Conservation (phyloP, 2,329 filamentous ascomycete species). For the Trichoderma sp. region DNA sequence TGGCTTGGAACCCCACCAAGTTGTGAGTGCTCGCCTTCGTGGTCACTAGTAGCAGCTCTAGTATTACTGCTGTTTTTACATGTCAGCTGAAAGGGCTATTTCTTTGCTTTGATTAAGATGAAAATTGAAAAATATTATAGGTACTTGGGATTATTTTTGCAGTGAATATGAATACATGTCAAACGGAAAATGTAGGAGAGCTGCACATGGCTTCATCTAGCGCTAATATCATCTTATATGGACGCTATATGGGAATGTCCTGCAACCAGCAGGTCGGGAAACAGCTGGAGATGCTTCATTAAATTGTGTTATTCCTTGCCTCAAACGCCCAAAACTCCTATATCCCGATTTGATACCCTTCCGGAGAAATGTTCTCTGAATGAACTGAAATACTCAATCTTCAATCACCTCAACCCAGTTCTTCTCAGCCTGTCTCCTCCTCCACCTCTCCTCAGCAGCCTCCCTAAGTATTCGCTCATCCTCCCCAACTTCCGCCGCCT, state of each 20-base stretch:
- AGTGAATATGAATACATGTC: too few species aligned
- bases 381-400: not conserved
- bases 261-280: not conserved
- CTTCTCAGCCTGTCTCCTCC: slow-evolving; percentile 48
- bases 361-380: not conserved
- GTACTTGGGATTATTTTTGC: accelerated
- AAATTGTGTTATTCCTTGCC: not conserved
- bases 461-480: slow-evolving; percentile 51
- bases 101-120: not conserved
- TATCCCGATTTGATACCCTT: not conserved
- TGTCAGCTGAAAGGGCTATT: not conserved
- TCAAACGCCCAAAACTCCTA: slow-evolving; percentile 1
- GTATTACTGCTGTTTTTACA: not conserved
- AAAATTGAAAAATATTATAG: not conserved
- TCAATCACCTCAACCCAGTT: slow-evolving; percentile 44
- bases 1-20: not conserved
- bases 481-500: slow-evolving; percentile 50
- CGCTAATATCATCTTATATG: not conserved
- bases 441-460: slow-evolving; percentile 49
- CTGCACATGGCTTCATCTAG: not conserved
- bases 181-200: not conserved
- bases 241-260: not conserved
- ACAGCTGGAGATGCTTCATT: not conserved
- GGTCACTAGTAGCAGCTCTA: not conserved
- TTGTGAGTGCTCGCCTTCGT: not conserved